Percentiles rank a stretch among this genome's conserved stretches.
phyloP scores from a whole-genome alignment of 208 protist genomes.

The Crithidia brevicula region DNA sequence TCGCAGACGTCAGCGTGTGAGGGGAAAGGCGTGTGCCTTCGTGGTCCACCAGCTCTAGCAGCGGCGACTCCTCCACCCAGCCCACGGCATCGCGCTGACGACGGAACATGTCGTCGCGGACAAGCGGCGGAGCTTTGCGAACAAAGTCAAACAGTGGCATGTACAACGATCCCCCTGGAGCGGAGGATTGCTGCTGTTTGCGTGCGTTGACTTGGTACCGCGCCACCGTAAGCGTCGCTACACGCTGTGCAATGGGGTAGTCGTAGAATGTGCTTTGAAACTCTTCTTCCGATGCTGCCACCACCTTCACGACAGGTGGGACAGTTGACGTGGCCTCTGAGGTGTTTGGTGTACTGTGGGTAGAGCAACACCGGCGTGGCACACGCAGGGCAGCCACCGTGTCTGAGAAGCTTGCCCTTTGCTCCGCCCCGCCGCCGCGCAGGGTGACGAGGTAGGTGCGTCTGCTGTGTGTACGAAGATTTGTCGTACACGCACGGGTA shows the following conservation, averaged over 20 bases:
- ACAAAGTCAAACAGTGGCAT: conserved; percentile 66
- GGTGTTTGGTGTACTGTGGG: background rate
- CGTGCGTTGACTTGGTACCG: conserved; percentile 9
- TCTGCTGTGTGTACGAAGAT: too few species aligned
- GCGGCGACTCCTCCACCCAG: conserved; percentile 35
- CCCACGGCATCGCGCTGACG: conserved; percentile 29
- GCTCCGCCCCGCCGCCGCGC: too few species aligned
- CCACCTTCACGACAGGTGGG: background rate
- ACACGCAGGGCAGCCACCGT: background rate
- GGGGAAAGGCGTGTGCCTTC: background rate
- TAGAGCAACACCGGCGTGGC: conserved; percentile 14
- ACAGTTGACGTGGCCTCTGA: background rate
- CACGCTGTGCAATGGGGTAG: conserved; percentile 46
- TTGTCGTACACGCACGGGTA: too few species aligned
- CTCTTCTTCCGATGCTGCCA: background rate
- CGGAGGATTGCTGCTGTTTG: background rate
- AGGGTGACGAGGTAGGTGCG: too few species aligned
- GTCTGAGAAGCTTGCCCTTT: too few species aligned
- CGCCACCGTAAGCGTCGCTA: conserved; percentile 52
- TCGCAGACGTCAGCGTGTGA: background rate
- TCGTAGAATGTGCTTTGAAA: conserved; percentile 29
- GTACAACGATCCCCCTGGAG: background rate
- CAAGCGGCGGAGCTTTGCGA: conserved; percentile 42
- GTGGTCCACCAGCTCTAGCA: conserved; percentile 44
- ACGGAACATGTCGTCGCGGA: conserved; percentile 55